phyloP scores from a whole-genome alignment of 2,329 filamentous ascomycete genomes.

The Salinomyces thailandicus region DNA sequence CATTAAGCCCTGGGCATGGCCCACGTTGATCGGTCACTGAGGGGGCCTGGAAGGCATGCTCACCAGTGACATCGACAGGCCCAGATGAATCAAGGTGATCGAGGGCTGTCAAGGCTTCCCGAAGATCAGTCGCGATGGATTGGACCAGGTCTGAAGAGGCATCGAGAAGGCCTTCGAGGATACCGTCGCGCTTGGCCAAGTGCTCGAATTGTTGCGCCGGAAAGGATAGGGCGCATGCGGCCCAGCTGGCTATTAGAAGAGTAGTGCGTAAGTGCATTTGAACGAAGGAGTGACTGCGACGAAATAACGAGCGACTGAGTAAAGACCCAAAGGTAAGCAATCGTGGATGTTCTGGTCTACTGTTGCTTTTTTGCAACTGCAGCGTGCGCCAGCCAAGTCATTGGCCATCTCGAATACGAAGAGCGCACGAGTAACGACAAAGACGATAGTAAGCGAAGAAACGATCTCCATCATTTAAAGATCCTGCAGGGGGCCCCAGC shows the following conservation, averaged over 20 bases:
- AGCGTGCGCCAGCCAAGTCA: too few species aligned
- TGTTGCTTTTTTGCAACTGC: too few species aligned
- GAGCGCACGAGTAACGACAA: too few species aligned
- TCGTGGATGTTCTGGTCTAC: too few species aligned
- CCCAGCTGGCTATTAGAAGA: background rate
- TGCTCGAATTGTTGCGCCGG: background rate
- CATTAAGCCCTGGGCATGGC: conserved; percentile 10
- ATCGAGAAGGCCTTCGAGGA: background rate
- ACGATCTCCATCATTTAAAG: too few species aligned
- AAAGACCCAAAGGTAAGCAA: too few species aligned
- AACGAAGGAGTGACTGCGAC: background rate
- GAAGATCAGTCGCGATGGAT: background rate
- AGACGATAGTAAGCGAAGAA: too few species aligned
- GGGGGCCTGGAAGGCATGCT: conserved; percentile 6
- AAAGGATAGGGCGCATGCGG: background rate
- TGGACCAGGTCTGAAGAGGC: background rate
- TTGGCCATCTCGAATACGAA: too few species aligned
- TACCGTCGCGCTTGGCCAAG: background rate
- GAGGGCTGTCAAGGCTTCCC: background rate
- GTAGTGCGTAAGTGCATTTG: background rate
- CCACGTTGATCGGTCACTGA: conserved; percentile 10
- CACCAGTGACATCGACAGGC: conserved; percentile 8
- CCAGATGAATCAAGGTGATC: background rate
- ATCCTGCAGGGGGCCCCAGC: too few species aligned
- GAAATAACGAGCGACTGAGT: too few species aligned